phyloP scores from a whole-genome alignment of 768 basidiomycete genomes.

The Steccherinum ochraceum region DNA sequence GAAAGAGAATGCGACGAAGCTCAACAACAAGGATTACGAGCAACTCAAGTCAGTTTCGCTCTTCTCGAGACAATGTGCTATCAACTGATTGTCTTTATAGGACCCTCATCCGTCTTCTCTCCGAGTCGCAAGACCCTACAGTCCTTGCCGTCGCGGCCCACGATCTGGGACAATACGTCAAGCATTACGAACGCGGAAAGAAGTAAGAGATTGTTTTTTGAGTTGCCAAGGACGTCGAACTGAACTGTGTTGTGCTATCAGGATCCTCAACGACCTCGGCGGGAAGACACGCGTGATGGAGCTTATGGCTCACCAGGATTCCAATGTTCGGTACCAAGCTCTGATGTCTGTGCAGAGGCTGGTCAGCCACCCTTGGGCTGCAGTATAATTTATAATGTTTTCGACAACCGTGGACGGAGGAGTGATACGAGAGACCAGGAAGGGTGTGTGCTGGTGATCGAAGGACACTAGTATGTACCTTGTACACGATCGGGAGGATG shows the following conservation, averaged over 20 bases:
- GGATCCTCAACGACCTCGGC: constrained; percentile 75
- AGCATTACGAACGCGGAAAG: constrained; percentile 86
- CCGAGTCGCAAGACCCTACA: constrained; percentile 60
- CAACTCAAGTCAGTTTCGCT: constrained; percentile 63
- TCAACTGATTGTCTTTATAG: constrained; percentile 37
- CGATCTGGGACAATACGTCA: constrained; percentile 92
- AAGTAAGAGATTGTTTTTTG: constrained; percentile 47
- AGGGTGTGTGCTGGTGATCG: too few species aligned
- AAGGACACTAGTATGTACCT: too few species aligned
- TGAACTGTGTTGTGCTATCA: constrained; percentile 27
- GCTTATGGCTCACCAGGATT: constrained; percentile 83
- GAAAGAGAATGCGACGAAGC: constrained; percentile 86
- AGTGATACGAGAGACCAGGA: too few species aligned
- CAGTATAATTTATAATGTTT: constrained; percentile 40
- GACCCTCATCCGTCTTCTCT: constrained; percentile 65
- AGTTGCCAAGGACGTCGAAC: neutral
- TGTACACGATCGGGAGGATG: too few species aligned
- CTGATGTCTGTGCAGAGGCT: constrained; percentile 86
- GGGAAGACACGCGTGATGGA: constrained; percentile 88
- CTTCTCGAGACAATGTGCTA: neutral
- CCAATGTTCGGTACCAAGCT: constrained; percentile 90
- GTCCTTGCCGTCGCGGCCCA: constrained; percentile 90
- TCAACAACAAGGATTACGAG: constrained; percentile 81
- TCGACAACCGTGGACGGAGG: too few species aligned
- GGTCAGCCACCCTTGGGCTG: constrained; percentile 83